A percentile compares a stretch with the other conserved stretches of the same genome.
phyloP scores from a whole-genome alignment of 2,329 filamentous ascomycete species.

The Pseudovirgaria hyperparasitica region DNA sequence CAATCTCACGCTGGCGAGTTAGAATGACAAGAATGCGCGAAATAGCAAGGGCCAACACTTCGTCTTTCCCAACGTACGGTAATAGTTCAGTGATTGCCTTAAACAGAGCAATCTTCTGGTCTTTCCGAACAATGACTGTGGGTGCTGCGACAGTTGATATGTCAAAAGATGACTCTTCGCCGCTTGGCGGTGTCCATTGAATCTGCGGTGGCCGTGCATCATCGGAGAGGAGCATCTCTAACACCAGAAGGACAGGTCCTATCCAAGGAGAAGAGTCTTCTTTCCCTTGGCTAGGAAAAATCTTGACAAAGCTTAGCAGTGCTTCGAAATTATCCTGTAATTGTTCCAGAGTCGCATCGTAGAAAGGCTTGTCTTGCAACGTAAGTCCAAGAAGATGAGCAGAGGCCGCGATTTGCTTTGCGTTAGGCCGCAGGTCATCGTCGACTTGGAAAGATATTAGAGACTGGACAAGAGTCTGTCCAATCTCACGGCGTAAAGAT shows the following conservation, averaged over 20 bases:
- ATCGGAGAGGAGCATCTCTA: conserved; percentile 82
- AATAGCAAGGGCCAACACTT: conserved; percentile 69
- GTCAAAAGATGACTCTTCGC: conserved; percentile 32
- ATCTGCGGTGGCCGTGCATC: conserved; percentile 71
- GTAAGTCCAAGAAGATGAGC: conserved; percentile 84
- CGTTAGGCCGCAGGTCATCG: conserved; percentile 40
- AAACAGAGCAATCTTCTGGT: conserved; percentile 60
- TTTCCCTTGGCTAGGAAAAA: conserved; percentile 50
- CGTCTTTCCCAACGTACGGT: conserved; percentile 77
- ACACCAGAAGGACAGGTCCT: conserved; percentile 74
- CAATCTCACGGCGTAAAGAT: conserved; percentile 58
- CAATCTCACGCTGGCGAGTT: conserved; percentile 65
- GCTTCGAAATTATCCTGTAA: conserved; percentile 65
- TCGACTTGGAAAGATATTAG: conserved; percentile 55
- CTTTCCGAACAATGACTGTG: conserved; percentile 48
- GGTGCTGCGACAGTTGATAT: conserved; percentile 46
- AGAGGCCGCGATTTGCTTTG: conserved; percentile 73
- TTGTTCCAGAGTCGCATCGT: conserved; percentile 59
- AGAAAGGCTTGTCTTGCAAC: conserved; percentile 71
- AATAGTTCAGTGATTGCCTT: conserved; percentile 70
- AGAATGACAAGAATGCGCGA: conserved; percentile 76
- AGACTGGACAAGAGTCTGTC: conserved; percentile 70
- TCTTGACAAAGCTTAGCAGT: conserved; percentile 67
- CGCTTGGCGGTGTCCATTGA: conserved; percentile 50
- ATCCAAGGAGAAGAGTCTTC: conserved; percentile 89